These are phyloP conservation scores for Penicillium thymicola DNA, from an alignment of 2,329 filamentous ascomycete genomes.

Conservation along the genomic window DNA sequence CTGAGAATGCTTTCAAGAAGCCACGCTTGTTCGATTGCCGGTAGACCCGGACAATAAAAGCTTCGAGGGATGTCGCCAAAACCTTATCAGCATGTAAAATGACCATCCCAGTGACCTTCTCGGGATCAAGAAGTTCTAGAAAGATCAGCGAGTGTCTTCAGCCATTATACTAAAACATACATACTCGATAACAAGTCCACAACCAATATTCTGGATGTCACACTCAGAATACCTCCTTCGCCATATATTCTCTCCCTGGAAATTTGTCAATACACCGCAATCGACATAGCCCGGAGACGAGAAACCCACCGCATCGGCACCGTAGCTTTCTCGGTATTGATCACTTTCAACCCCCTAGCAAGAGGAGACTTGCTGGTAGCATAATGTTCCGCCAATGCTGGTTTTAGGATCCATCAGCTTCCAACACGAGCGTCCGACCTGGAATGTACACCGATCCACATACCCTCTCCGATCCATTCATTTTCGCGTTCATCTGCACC, in stretches of 20 bases:
- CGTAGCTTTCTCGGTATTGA: constrained; percentile 92
- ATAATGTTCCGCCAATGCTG: constrained; percentile 86
- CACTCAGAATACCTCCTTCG: constrained; percentile 85
- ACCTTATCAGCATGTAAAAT: constrained; percentile 83
- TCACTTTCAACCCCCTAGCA: constrained; percentile 79
- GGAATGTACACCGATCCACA: constrained; percentile 3
- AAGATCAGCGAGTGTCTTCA: constrained; percentile 11
- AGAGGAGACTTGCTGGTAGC: constrained; percentile 79
- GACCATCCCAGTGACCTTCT: constrained; percentile 81
- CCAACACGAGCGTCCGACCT: not conserved
- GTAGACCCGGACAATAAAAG: constrained; percentile 91
- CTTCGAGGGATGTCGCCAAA: constrained; percentile 81
- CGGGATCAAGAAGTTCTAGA: constrained; percentile 65
- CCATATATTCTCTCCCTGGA: constrained; percentile 83
- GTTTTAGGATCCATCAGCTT: constrained; percentile 10
- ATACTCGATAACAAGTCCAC: constrained; percentile 81
- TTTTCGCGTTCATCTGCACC: constrained; percentile 92
- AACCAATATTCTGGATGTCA: constrained; percentile 91
- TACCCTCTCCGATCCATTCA: constrained; percentile 86
- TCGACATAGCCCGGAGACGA: not conserved
- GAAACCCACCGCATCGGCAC: constrained; percentile 61
- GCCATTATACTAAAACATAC: constrained; percentile 13
- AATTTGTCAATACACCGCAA: constrained; percentile 19
- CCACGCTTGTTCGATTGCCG: constrained; percentile 90
- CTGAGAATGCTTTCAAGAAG: constrained; percentile 94